Percentiles rank a stretch among this genome's conserved stretches.
Conservation (phyloP, 1,139 yeast species). For the Eremothecium gossypii region DNA sequence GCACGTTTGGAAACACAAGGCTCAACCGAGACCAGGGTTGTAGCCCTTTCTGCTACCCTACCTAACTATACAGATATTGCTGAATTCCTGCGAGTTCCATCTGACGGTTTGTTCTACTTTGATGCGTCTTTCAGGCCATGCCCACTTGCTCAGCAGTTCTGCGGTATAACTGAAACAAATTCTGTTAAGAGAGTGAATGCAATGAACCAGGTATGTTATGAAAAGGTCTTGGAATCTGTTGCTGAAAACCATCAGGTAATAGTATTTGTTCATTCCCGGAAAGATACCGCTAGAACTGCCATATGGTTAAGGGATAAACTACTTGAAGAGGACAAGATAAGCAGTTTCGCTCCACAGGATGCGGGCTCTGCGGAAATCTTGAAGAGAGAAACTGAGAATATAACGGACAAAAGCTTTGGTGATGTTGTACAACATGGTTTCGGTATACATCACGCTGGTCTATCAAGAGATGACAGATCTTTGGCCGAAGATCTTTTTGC, state of each 20-base stretch:
- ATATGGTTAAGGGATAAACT: conserved; percentile 58
- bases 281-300: conserved; percentile 84
- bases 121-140: conserved; percentile 85
- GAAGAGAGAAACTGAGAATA: conserved; percentile 50
- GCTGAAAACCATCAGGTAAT: conserved; percentile 61
- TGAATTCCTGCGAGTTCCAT: conserved; percentile 60
- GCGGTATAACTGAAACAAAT: conserved; percentile 80
- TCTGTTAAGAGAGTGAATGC: conserved; percentile 73
- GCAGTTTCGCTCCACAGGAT: conserved; percentile 41
- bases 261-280: conserved; percentile 88
- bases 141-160: conserved; percentile 79
- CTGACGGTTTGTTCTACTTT: conserved; percentile 52
- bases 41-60: conserved; percentile 89
- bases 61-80: conserved; percentile 91
- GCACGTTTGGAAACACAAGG: conserved; percentile 51
- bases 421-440: conserved; percentile 63
- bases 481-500: conserved; percentile 82
- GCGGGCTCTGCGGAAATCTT: conserved; percentile 55
- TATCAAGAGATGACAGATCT: conserved; percentile 62
- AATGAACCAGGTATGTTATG: conserved; percentile 87
- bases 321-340: conserved; percentile 44
- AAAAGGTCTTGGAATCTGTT: conserved; percentile 63
- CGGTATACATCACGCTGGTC: conserved; percentile 94
- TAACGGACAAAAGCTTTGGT: conserved; percentile 46
- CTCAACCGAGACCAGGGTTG: conserved; percentile 46